Conservation (phyloP, 2,329 filamentous ascomycete genomes). For the Colletotrichum noveboracense region DNA sequence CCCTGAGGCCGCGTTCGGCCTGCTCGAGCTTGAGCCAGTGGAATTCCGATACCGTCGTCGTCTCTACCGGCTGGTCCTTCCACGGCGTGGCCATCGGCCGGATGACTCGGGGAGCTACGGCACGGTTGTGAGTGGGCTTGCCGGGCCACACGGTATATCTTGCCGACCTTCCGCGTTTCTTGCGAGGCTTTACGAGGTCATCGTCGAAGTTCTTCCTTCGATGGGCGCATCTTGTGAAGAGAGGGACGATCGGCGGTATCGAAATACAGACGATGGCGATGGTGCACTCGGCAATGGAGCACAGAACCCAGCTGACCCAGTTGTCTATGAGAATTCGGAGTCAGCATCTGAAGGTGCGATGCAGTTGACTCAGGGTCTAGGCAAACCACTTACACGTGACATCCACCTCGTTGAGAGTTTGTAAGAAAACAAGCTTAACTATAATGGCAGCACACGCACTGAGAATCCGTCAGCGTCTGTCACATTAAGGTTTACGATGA, state of each 20-base stretch:
- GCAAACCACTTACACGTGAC: constrained; percentile 30
- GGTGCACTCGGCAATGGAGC: constrained; percentile 35
- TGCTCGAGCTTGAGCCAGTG: constrained; percentile 12
- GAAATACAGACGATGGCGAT: constrained; percentile 38
- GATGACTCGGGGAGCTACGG: not conserved
- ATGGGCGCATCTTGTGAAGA: constrained; percentile 19
- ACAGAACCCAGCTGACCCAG: constrained; percentile 32
- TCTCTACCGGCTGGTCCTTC: constrained; percentile 4
- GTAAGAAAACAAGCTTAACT: constrained; percentile 28
- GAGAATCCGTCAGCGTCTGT: not conserved
- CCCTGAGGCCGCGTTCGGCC: not conserved
- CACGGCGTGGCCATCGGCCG: constrained; percentile 18
- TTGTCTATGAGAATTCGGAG: constrained; percentile 23
- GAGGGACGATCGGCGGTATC: constrained; percentile 33
- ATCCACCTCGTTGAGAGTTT: constrained; percentile 27
- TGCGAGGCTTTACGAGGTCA: not conserved
- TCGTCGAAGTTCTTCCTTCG: not conserved
- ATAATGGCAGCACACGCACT: constrained; percentile 32
- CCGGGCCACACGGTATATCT: not conserved
- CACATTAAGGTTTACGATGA: not conserved
- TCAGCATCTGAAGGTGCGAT: not conserved
- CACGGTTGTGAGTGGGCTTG: not conserved
- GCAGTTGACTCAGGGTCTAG: not conserved
- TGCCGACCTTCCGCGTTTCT: not conserved
- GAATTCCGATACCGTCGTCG: not conserved